These are phyloP conservation scores for Globisporangium nodosum DNA, from an alignment of 352 stramenopile species.

Conservation along the genomic window DNA sequence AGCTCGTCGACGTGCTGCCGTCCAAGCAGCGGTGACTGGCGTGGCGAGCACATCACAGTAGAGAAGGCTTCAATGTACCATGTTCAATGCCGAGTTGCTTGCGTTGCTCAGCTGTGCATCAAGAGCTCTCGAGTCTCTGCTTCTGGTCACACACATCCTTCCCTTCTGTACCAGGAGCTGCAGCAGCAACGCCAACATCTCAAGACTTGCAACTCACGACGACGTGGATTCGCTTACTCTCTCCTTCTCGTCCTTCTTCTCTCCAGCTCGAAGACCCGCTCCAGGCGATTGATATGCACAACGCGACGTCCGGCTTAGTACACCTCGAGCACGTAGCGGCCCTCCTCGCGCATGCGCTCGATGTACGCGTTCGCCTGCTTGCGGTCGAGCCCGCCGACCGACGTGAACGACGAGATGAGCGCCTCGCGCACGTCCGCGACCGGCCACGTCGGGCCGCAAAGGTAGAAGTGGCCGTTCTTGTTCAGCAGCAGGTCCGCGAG, in stretches of 20 bases:
- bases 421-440: conserved; percentile 72
- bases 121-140: too few species aligned
- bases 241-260: neutral
- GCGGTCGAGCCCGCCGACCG: conserved; percentile 47
- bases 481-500: conserved; percentile 66
- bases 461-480: conserved; percentile 81
- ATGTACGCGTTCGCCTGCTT: conserved; percentile 68
- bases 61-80: too few species aligned
- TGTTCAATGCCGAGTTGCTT: too few species aligned
- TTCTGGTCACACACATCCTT: too few species aligned
- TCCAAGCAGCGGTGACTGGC: conserved; percentile 1
- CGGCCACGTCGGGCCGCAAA: conserved; percentile 80
- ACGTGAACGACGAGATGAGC: conserved; percentile 48
- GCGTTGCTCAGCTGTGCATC: too few species aligned
- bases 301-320: conserved; percentile 40
- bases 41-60: too few species aligned
- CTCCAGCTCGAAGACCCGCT: neutral
- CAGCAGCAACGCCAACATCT: too few species aligned
- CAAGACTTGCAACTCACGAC: too few species aligned
- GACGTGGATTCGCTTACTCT: neutral
- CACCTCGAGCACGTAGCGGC: conserved; percentile 79
- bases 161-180: too few species aligned
- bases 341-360: conserved; percentile 74
- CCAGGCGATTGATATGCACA: neutral
- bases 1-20: conserved; percentile 46